Base-by-base conservation (phyloP, 352 stramenopile genomes). In the Pythium brachiatum region DNA sequence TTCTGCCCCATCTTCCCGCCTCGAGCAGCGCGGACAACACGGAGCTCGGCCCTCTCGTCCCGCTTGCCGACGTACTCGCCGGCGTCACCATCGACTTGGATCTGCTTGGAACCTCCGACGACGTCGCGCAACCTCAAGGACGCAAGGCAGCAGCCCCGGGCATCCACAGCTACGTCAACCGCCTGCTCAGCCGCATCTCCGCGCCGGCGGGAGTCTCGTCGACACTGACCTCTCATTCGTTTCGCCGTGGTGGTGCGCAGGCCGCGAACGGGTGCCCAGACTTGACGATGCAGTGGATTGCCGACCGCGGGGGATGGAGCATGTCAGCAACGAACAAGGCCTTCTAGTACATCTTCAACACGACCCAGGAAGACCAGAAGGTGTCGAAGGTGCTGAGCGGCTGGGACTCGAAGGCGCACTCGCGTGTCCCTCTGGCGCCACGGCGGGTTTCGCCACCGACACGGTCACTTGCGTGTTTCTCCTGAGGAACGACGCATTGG, bases 341-440 rank as follows among this genome's bases (percentile, higher is more conserved):
- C 2, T 70, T 73, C 18, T n/a, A 53, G 4, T 73, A 68, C 32
- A 60, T 76, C 1, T 66, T 73, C 34, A 73, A 73, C 52, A 68
- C 69, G 0, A 65, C 61, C 18, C 50, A 52, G 26, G 60, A 66
- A 32, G 57, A 69, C 43, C 48, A 57, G 15, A 63, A 65, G 23
- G 51, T 72, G 21, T 48, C 50, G 1, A 53, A 64, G 16, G 50
- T 62, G 3, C 38, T 64, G n/a, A n/a, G n/a, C n/a, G n/a, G n/a
- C n/a, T n/a, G n/a, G n/a, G n/a, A n/a, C n/a, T n/a, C n/a, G n/a
- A n/a, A n/a, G n/a, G n/a, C n/a, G n/a, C n/a, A n/a, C n/a, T n/a
- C n/a, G n/a, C n/a, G n/a, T n/a, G n/a, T n/a, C n/a, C n/a, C n/a
- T n/a, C n/a, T n/a, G n/a, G n/a, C n/a, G n/a, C n/a, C n/a, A n/a